phyloP scores from a whole-genome alignment of 192 early-diverging fungal genomes.

The Linnemannia hyalina region DNA sequence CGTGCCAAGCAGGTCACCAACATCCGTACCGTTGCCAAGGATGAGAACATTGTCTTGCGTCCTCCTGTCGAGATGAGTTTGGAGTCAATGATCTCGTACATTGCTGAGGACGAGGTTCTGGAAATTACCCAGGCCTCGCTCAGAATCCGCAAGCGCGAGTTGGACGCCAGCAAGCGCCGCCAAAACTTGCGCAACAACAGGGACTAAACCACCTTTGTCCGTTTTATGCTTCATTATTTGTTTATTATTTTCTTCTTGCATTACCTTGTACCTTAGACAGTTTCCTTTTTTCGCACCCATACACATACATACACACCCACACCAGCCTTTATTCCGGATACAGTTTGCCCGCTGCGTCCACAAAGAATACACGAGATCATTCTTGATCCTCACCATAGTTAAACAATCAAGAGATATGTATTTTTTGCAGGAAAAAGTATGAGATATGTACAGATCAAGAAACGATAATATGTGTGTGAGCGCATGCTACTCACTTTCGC shows the following conservation, averaged over 20 bases:
- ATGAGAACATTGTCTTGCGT: conserved; percentile 78
- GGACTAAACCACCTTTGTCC: conserved; percentile 14
- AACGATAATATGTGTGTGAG: not conserved
- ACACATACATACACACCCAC: not conserved
- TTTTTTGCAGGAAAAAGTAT: no score
- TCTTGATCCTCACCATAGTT: not conserved
- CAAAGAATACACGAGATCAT: conserved; percentile 4
- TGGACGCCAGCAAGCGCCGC: conserved; percentile 75
- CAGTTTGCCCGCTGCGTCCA: not conserved
- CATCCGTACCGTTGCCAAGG: conserved; percentile 83
- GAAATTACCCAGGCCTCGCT: conserved; percentile 84
- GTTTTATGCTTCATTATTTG: not conserved
- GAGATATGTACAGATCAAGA: not conserved
- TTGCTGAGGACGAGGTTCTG: conserved; percentile 85
- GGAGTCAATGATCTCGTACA: conserved; percentile 85
- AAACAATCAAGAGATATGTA: not conserved
- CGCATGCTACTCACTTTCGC: conserved; percentile 6
- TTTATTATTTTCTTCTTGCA: conserved; percentile 12
- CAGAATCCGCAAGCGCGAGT: conserved; percentile 80
- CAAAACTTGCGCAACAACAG: conserved; percentile 31
- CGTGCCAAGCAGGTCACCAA: conserved; percentile 87
- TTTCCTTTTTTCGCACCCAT: not conserved
- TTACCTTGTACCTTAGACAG: conserved; percentile 3
- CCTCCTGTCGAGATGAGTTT: conserved; percentile 77
- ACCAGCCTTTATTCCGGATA: conserved; percentile 4